Evolutionary conservation across 257 asterid species (phyloP), one percentile per base, ranked within the genome.

Genomic region (Coffea eugenioides): DNA sequence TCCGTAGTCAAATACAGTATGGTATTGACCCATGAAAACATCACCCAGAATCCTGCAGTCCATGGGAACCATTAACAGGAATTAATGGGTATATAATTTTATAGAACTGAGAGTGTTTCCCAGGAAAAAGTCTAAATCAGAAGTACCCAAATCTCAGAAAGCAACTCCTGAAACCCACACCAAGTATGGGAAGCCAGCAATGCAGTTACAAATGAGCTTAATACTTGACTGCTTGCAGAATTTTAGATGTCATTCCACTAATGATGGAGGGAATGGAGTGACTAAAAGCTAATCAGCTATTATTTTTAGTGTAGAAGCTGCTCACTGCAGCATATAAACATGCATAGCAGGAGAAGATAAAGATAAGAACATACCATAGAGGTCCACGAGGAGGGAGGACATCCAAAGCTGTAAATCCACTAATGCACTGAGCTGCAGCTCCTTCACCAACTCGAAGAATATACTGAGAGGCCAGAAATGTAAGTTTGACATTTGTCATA

Each of bases 331-430:
- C 43, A 8, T 41, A 62, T 62, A 20, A 11, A 6, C 14, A n/a
- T n/a, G 73, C 15, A 73, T 49, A 72, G 48, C 31, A 27, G 6
- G 45, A 36, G 41, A 75, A 5, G 15, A 57, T 57, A 6, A 13
- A 16, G 71, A 43, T 31, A 23, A 71, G 54, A 71, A 59, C 31
- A 66, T 92, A 93, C 98, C 98, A 93, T 27, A 92, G 88, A 83
- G 98, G 97, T 80, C 98, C 98, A 13, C 96, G 97, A 75, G 98
- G 98, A 7, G 98, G 96, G 5, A 93, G 87, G 76, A 93, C 86
- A 45, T 92, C 98, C n/a, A 93, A 82, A 75, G 97, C 97, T 72
- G 92, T 85, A 81, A 93, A 93, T 77, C 98, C 98, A 72, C 97
- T 90, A 14, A 93, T 88, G 90, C 98, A 93, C 83, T 92, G 96